These are phyloP conservation scores for Phylloporus sp. DNA, from an alignment of 768 basidiomycete species.

Conservation along the genomic window DNA sequence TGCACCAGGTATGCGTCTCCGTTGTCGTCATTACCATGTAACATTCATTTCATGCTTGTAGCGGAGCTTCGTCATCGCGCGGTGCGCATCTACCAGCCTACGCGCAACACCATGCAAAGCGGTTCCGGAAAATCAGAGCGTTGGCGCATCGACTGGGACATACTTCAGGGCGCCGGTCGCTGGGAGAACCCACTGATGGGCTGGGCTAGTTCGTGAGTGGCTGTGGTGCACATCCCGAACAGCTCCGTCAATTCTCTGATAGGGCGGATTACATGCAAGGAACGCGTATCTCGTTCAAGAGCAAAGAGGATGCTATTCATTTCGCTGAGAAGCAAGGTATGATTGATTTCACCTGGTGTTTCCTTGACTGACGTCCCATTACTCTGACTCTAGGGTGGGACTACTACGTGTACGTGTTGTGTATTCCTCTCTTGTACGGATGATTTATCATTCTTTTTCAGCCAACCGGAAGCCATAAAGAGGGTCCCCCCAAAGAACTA, in stretches of 20 bases:
- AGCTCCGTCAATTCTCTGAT: neutral
- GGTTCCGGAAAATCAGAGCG: slow-evolving; percentile 78
- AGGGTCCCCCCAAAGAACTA: slow-evolving; percentile 84
- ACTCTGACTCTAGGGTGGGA: slow-evolving; percentile 70
- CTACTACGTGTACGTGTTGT: slow-evolving; percentile 72
- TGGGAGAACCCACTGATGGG: slow-evolving; percentile 99
- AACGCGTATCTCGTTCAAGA: slow-evolving; percentile 74
- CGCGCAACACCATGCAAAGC: slow-evolving; percentile 93
- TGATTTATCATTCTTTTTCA: slow-evolving; percentile 20
- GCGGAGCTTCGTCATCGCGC: slow-evolving; percentile 81
- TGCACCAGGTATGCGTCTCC: slow-evolving; percentile 61
- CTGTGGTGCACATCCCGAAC: neutral
- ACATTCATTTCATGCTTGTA: slow-evolving; percentile 26
- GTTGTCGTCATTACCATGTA: neutral
- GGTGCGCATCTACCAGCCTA: slow-evolving; percentile 90
- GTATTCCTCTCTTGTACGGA: slow-evolving; percentile 2
- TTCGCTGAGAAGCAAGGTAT: slow-evolving; percentile 96
- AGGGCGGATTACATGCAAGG: slow-evolving; percentile 97
- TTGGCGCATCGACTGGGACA: slow-evolving; percentile 95
- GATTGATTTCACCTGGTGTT: slow-evolving; percentile 8
- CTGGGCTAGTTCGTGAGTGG: slow-evolving; percentile 87
- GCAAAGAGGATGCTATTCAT: slow-evolving; percentile 86
- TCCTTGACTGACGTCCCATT: neutral
- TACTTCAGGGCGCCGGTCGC: slow-evolving; percentile 79
- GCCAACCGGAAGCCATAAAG: slow-evolving; percentile 56